phyloP scores from a whole-genome alignment of 208 protist species.

The Leishmania tarentolae region DNA sequence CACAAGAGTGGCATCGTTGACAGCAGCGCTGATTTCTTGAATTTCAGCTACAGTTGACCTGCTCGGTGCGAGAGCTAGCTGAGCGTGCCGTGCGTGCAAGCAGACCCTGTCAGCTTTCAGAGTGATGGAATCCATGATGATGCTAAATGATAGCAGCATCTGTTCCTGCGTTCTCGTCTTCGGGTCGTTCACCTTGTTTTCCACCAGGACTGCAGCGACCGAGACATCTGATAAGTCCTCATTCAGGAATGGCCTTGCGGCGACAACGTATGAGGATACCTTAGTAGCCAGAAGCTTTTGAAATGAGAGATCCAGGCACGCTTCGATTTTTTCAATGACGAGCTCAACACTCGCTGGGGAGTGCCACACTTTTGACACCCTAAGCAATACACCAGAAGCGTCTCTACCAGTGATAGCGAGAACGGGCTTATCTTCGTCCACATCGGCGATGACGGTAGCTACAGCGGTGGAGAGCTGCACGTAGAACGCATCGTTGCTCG shows the following conservation, averaged over 20 bases:
- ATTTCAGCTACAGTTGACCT: conserved; percentile 6
- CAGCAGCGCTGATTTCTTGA: conserved; percentile 12
- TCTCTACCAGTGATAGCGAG: conserved; percentile 10
- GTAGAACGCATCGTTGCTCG: background rate
- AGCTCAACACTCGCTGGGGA: conserved; percentile 2
- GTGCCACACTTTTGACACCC: conserved; percentile 5
- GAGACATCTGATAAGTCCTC: conserved; percentile 1
- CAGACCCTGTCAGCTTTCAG: conserved; percentile 13
- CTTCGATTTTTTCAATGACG: conserved; percentile 7
- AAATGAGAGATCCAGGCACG: conserved; percentile 18
- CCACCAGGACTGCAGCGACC: background rate
- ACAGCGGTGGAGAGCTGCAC: conserved; percentile 10
- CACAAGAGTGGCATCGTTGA: conserved; percentile 11
- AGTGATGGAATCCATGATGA: conserved; percentile 16
- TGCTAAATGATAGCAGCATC: conserved; percentile 10
- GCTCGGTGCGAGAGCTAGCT: background rate
- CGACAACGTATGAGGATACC: conserved; percentile 11
- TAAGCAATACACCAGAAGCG: conserved; percentile 9
- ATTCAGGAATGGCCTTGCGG: conserved; percentile 21
- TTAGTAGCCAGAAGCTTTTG: conserved; percentile 28
- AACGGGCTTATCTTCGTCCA: conserved; percentile 12
- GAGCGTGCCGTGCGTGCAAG: conserved; percentile 5
- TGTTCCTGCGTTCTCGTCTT: background rate
- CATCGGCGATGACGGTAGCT: conserved; percentile 9
- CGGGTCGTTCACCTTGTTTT: background rate